phyloP scores from a whole-genome alignment of 371 early-diverging fungal genomes.

The Blakeslea trispora region DNA sequence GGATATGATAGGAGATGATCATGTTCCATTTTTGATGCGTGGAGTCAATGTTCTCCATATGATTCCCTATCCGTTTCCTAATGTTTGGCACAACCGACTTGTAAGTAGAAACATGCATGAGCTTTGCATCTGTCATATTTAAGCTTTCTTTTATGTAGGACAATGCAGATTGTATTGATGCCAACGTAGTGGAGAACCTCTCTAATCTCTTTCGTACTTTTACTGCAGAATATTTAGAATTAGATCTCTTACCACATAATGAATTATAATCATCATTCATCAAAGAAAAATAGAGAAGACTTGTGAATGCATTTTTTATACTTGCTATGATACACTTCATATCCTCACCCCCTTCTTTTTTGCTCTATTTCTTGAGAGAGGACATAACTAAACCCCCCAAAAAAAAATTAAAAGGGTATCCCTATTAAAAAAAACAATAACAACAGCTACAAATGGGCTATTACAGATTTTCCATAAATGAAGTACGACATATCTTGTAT shows the following conservation, averaged over 20 bases:
- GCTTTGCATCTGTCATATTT: no score
- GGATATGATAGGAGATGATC: conserved; percentile 84
- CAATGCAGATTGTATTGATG: conserved; percentile 44
- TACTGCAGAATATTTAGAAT: conserved; percentile 57
- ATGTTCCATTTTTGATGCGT: conserved; percentile 80
- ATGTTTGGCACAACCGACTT: conserved; percentile 83
- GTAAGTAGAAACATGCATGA: conserved; percentile 33
- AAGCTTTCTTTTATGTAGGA: no score
- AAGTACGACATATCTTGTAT: no score
- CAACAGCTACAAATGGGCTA: no score
- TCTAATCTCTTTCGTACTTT: conserved; percentile 56
- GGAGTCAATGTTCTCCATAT: conserved; percentile 88
- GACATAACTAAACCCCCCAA: no score
- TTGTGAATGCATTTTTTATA: conserved; percentile 7
- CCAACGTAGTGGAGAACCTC: conserved; percentile 49
- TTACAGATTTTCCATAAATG: no score
- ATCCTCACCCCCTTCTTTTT: background rate
- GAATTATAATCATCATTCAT: conserved; percentile 25
- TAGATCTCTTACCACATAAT: conserved; percentile 35
- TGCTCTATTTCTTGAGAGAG: no score
- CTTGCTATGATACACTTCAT: background rate
- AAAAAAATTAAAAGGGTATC: no score
- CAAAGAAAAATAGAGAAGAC: no score
- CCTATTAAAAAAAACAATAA: no score
- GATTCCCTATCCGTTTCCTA: conserved; percentile 90